Base-by-base conservation (phyloP, 2,329 filamentous ascomycete genomes). In the Colletotrichum zoysiae region DNA sequence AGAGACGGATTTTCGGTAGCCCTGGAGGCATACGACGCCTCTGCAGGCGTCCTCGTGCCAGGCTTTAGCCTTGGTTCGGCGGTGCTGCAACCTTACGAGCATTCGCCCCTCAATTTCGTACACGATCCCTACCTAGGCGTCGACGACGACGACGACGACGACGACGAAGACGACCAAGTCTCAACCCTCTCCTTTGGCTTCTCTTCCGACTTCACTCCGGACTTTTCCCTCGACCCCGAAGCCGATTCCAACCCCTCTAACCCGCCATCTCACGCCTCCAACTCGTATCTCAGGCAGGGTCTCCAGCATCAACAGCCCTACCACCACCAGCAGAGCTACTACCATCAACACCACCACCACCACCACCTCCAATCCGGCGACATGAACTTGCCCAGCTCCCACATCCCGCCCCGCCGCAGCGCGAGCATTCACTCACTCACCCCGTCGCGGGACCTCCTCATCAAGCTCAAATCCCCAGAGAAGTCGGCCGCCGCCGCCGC, bases 11-110 rank as follows among this genome's bases (percentile, higher is more conserved):
- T 74, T 71, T 72, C 73, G 75, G 78, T 77, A 78, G 78, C 77
- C 74, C 79, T 82, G 79, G 81, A 79, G 79, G 78, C 78, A 74
- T 80, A 78, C 79, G 77, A 77, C 73, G 71, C 76, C 72, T 75
- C 76, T 75, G 74, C 78, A 75, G 78, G 77, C 75, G 73, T 76
- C 73, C 74, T 80, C 74, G 78, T 79, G 77, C 77, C 78, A 77
- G 79, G 78, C 73, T 79, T 78, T 74, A 78, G 76, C 75, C 74
- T 78, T 70, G 79, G 80, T 78, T 78, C 78, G 71, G 66, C 75
- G 71, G 79, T 78, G 77, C 78, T 78, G 66, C 60, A 73, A 50
- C 70, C 58, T 14, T 78, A 69, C 63, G 70, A 51, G 74, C 69
- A 71, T 58, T 51, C 65, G 65, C 53, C 69, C 38, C 69, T 71